Base-by-base conservation (phyloP, 2,329 filamentous ascomycete species). In the Epichloe typhina region DNA sequence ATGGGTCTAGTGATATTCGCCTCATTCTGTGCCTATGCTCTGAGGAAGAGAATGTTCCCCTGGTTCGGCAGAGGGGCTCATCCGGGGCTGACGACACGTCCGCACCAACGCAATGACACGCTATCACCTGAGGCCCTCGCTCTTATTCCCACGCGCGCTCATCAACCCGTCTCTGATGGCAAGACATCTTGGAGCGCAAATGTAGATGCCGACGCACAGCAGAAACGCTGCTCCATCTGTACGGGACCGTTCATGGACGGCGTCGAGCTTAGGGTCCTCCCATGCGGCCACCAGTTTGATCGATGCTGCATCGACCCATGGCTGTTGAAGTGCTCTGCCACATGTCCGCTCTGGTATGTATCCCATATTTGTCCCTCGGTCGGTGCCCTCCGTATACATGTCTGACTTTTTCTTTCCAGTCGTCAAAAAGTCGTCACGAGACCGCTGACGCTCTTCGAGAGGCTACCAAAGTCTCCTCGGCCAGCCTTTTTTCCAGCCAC, bases 341-440 rank as follows among this genome's bases (percentile, higher is more conserved):
- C 51, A 13, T 52, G 51, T 44, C 51, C 51, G 5, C 39, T 52
- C 1, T 52, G 47, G 51, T 52, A 36, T 33, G 47, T 11, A 37
- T 7, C 11, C 31, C 31, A 9, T 31, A 8, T 31, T 31, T 31
- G 31, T 31, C 8, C 1, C 31, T 31, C 31, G 31, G 31, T 9
- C 8, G 31, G 8, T 11, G 31, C 3, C 31, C 31, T 31, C 31
- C 31, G 31, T 31, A 11, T 4, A 31, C 9, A 31, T 31, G 31
- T 11, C 31, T 31, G 31, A 31, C 4, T 31, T 11, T 3, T 31
- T 31, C 31, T 11, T 31, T 31, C 9, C 21, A 50, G 51, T 17
- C 51, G 47, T 8, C n/a, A 36, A 13, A 44, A 47, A 38, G 23
- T 47, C 9, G 26, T 8, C 12, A 38, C 33, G 13, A 19, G 19